Conservation (phyloP, 202 grass and related monocot genomes). For the Hordeum pubiflorum region DNA sequence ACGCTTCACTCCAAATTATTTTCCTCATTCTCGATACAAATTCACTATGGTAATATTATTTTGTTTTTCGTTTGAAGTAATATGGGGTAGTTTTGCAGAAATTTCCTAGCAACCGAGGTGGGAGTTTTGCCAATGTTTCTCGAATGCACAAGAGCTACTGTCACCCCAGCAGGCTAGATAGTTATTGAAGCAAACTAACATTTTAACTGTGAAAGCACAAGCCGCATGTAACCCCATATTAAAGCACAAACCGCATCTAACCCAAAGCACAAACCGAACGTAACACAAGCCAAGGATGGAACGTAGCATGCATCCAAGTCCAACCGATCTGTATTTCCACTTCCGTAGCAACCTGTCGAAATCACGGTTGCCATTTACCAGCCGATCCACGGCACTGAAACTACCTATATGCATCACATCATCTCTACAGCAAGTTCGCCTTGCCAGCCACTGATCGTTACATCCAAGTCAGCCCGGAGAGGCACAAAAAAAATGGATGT, state of each 20-base stretch:
- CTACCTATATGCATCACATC: slow-evolving; percentile 10
- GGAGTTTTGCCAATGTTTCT: too few species aligned
- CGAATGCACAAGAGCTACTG: not conserved
- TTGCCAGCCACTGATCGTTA: not conserved
- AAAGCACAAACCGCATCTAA: not conserved
- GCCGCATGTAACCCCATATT: too few species aligned
- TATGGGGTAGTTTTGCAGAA: too few species aligned
- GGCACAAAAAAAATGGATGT: slow-evolving; percentile 16
- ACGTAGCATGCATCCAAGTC: not conserved
- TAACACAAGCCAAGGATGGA: not conserved
- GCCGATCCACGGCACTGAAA: not conserved
- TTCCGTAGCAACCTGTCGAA: slow-evolving; percentile 23
- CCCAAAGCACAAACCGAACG: not conserved
- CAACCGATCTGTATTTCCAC: slow-evolving; percentile 19
- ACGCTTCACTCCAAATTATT: too few species aligned
- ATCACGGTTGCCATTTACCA: slow-evolving; percentile 12
- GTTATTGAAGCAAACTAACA: not conserved
- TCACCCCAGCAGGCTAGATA: not conserved
- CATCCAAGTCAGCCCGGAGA: not conserved
- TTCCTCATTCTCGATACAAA: too few species aligned
- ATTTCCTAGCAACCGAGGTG: too few species aligned
- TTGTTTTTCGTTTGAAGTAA: too few species aligned
- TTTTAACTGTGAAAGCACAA: not conserved
- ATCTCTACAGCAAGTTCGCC: slow-evolving; percentile 18
- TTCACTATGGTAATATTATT: too few species aligned